Percentiles rank a stretch among this genome's conserved stretches.
Conservation (phyloP, 2,329 filamentous ascomycete species). For the Tolypocladium amazonense region DNA sequence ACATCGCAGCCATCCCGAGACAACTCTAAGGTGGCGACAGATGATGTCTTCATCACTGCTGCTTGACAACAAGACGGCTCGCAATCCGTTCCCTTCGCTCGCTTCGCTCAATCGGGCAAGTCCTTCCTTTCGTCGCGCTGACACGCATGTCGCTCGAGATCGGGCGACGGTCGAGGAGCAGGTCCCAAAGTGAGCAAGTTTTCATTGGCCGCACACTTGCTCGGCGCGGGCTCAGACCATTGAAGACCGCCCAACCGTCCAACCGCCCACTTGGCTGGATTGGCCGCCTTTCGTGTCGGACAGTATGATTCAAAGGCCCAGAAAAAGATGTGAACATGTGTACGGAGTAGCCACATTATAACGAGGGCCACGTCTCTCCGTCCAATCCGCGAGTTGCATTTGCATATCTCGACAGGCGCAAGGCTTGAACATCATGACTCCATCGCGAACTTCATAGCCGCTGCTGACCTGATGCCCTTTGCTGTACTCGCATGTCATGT, state of each 20-base stretch:
- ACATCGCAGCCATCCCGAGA: no score
- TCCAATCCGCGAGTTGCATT: background rate
- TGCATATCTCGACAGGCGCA: background rate
- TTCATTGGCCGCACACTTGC: slow-evolving; percentile 20
- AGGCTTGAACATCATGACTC: background rate
- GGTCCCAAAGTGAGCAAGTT: slow-evolving; percentile 25
- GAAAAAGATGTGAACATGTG: no score
- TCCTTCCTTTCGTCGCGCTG: background rate
- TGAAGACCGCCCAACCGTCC: background rate
- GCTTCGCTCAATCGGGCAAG: background rate
- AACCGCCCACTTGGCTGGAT: background rate
- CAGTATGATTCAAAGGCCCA: no score
- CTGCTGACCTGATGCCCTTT: background rate
- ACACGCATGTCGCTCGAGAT: background rate
- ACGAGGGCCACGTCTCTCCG: no score
- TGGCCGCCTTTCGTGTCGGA: background rate
- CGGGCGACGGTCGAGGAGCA: slow-evolving; percentile 8
- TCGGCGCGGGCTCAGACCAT: background rate
- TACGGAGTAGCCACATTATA: no score
- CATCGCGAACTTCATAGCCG: background rate
- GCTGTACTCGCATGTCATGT: background rate
- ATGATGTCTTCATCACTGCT: background rate
- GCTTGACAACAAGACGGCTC: background rate
- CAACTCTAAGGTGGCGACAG: background rate
- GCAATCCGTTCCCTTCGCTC: background rate